Evolutionary conservation across 805 yeast genomes (phyloP), one percentile per base, ranked within the genome.

Genomic region (Myxozyma vanderwaltii): DNA sequence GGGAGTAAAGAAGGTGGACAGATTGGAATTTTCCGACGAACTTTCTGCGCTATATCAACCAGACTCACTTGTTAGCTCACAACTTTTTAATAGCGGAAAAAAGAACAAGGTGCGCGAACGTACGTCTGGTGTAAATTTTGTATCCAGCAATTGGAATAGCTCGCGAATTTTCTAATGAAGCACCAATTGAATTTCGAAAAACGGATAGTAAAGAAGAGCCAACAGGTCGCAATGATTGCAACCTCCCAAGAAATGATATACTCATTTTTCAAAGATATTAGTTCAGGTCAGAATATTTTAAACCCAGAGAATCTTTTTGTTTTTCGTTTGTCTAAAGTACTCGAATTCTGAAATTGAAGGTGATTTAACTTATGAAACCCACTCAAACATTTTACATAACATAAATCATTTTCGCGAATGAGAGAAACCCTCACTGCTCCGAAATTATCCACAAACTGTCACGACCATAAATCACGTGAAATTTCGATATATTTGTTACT

Each of bases 1-100:
- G 67, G 63, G 4, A 61, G 23, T 19, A 52, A 26, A n/a, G 59
- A 51, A 8, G 63, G 56, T 12, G 51, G 52, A 10, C 54, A 31
- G 38, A 26, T 29, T 35, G 55, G 59, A 17, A 49, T 35, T 29
- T 50, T 49, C 15, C 49, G 51, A 7, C 19, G 23, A 41, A n/a
- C 45, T 17, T 54, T 54, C 31, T n/a, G 5, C 8, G 21, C 64
- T 60, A 39, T 48, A 47, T 35, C 15, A 12, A 47, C 12, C 15
- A 24, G 29, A 27, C 29, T 3, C 6, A 8, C 3, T 24, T 5
- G 43, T 43, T 24, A 52, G 38, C 26, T 8, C n/a, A 10, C 52
- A 51, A 29, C 7, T 3, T 33, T 26, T 23, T 26, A 10, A 36
- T 33, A 4, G 10, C 3, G 0, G 26, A 4, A 5, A 5, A 5